These are phyloP conservation scores for Apiospora arundinis DNA, from an alignment of 2,329 filamentous ascomycete genomes.

Conservation along the genomic window DNA sequence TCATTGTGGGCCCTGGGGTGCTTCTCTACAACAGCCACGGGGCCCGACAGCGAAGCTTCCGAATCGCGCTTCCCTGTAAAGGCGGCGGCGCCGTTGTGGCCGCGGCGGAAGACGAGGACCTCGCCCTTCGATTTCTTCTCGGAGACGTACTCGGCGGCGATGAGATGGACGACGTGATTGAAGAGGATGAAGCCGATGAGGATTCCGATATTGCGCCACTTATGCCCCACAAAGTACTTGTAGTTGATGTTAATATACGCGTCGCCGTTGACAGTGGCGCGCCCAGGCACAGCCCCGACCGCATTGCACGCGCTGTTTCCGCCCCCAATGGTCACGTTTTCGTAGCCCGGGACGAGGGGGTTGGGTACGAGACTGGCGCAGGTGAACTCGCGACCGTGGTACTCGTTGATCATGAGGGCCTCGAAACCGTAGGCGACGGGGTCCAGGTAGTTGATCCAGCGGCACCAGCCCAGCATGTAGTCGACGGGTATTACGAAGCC, in stretches of 20 bases:
- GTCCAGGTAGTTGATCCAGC: constrained; percentile 79
- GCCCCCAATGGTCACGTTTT: neutral
- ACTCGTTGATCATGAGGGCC: constrained; percentile 75
- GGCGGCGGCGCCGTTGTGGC: neutral
- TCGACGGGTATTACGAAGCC: constrained; percentile 59
- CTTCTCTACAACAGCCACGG: neutral
- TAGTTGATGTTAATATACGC: constrained; percentile 63
- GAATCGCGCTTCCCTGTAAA: neutral
- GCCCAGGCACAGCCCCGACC: constrained; percentile 61
- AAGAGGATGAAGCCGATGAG: constrained; percentile 57
- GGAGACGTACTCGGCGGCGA: constrained; percentile 70
- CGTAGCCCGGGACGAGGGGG: neutral
- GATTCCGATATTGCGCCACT: constrained; percentile 69
- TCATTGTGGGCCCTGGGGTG: neutral
- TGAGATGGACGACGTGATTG: constrained; percentile 69
- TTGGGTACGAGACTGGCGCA: constrained; percentile 58
- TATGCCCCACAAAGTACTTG: constrained; percentile 60
- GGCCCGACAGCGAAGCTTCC: constrained; percentile 5
- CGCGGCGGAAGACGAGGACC: constrained; percentile 69
- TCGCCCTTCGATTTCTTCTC: constrained; percentile 69
- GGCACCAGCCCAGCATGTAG: constrained; percentile 74
- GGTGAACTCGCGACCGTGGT: constrained; percentile 61
- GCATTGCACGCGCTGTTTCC: constrained; percentile 47
- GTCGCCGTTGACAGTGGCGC: constrained; percentile 63
- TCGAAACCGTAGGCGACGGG: constrained; percentile 79